Conservation (phyloP, 805 yeast genomes). For the Citeromyces nyonsensis region DNA sequence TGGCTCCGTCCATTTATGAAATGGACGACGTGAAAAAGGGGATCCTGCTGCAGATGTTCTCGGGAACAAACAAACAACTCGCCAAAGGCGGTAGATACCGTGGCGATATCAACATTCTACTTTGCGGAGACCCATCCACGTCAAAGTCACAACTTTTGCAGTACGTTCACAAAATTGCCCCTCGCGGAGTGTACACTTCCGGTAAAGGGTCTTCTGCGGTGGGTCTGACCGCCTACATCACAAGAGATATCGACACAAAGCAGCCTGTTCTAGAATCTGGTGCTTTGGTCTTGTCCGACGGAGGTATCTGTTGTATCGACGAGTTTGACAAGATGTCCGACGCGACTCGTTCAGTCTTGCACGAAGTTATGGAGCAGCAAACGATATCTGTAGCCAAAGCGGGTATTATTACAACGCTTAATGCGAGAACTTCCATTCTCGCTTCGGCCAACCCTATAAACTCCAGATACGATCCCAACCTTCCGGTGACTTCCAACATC, state of each 20-base stretch:
- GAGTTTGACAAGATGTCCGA: constrained; percentile 98
- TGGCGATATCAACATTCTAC: constrained; percentile 83
- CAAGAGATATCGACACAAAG: constrained; percentile 85
- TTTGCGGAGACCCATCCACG: constrained; percentile 98
- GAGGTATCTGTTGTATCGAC: constrained; percentile 97
- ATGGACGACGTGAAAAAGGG: constrained; percentile 97
- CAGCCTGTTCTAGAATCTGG: constrained; percentile 92
- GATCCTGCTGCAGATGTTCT: constrained; percentile 78
- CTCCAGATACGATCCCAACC: constrained; percentile 85
- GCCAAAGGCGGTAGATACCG: constrained; percentile 86
- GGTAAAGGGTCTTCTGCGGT: constrained; percentile 99
- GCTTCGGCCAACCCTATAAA: constrained; percentile 97
- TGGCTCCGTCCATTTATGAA: constrained; percentile 96
- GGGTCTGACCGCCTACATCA: constrained; percentile 93
- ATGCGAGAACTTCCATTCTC: constrained; percentile 89
- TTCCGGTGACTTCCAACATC: constrained; percentile 90
- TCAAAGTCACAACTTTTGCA: constrained; percentile 89
- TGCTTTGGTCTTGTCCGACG: constrained; percentile 91
- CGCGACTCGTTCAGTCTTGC: constrained; percentile 83
- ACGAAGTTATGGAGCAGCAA: constrained; percentile 99
- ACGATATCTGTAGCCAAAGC: constrained; percentile 97
- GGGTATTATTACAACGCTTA: constrained; percentile 91
- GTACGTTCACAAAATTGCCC: constrained; percentile 94
- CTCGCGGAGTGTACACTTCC: constrained; percentile 94
- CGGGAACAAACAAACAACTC: constrained; percentile 86